Evolutionary conservation across 2,329 filamentous ascomycete species (phyloP).

Genomic region (Paracoccidioides brasiliensis): DNA sequence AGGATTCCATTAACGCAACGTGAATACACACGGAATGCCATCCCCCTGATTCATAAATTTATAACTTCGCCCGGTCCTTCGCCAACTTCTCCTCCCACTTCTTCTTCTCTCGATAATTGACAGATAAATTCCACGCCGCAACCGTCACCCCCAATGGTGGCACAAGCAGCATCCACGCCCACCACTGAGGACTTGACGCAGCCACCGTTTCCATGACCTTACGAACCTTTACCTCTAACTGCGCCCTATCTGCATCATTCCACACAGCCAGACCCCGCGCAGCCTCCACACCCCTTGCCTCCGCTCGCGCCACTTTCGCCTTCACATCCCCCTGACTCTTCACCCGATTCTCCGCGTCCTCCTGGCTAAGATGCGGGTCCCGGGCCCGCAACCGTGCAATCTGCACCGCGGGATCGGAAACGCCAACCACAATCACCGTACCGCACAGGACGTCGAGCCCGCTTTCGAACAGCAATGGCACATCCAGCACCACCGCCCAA

Average conservation of each 20-base stretch:
- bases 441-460: conserved; percentile 77
- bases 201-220: conserved; percentile 52
- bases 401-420: conserved; percentile 66
- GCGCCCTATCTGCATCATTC: conserved; percentile 69
- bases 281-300: conserved; percentile 43
- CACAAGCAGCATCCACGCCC: conserved; percentile 59
- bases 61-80: conserved; percentile 46
- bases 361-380: conserved; percentile 64
- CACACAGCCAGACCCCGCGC: conserved; percentile 66
- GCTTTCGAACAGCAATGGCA: conserved; percentile 83
- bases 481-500: conserved; percentile 86
- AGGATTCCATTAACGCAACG: too few species aligned
- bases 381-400: conserved; percentile 63
- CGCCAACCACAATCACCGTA: conserved; percentile 73
- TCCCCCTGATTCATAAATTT: neutral
- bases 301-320: conserved; percentile 65
- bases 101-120: conserved; percentile 57
- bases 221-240: conserved; percentile 54
- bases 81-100: conserved; percentile 52
- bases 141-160: conserved; percentile 61
- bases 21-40: too few species aligned
- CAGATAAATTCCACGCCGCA: conserved; percentile 58
- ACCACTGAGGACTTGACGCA: conserved; percentile 60
- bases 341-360: conserved; percentile 80
- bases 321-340: conserved; percentile 74